Evolutionary conservation across 148 eudicot genomes (phyloP).

Genomic region (Camellia lanceoleosa): DNA sequence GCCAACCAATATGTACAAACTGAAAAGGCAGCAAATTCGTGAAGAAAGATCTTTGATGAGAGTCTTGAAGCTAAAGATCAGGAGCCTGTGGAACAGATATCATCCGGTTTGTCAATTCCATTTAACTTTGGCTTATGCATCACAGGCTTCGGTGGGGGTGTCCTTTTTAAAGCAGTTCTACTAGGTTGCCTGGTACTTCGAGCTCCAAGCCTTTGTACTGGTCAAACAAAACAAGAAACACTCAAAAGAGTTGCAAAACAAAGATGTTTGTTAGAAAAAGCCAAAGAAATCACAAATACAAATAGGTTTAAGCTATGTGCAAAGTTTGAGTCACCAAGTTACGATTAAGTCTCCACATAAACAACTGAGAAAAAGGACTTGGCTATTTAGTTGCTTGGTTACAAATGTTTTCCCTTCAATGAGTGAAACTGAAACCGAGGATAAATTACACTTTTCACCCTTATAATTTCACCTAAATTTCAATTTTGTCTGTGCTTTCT

Average conservation of each 20-base stretch:
- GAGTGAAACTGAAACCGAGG: background rate
- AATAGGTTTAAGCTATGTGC: background rate
- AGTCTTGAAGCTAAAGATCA: conserved; percentile 20
- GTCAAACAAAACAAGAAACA: conserved; percentile 9
- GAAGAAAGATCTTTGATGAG: conserved; percentile 8
- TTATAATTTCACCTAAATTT: no score
- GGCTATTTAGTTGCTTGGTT: background rate
- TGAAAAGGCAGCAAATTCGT: conserved; percentile 12
- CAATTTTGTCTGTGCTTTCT: no score
- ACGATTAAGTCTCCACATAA: background rate
- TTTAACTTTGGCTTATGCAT: conserved; percentile 37
- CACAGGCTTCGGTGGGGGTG: conserved; percentile 35
- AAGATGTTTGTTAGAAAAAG: background rate
- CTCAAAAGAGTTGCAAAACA: background rate
- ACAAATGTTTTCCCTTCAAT: background rate
- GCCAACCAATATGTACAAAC: conserved; percentile 27
- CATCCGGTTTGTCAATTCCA: conserved; percentile 23
- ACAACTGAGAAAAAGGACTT: background rate
- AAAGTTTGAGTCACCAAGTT: background rate
- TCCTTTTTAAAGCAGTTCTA: conserved; percentile 42
- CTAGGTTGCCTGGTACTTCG: conserved; percentile 41
- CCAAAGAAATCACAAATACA: no score
- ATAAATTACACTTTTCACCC: no score
- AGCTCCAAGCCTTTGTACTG: conserved; percentile 50
- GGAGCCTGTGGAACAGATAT: conserved; percentile 20